Evolutionary conservation across 2,329 filamentous ascomycete genomes (phyloP).

Genomic region (Alternaria angustiovoidea): DNA sequence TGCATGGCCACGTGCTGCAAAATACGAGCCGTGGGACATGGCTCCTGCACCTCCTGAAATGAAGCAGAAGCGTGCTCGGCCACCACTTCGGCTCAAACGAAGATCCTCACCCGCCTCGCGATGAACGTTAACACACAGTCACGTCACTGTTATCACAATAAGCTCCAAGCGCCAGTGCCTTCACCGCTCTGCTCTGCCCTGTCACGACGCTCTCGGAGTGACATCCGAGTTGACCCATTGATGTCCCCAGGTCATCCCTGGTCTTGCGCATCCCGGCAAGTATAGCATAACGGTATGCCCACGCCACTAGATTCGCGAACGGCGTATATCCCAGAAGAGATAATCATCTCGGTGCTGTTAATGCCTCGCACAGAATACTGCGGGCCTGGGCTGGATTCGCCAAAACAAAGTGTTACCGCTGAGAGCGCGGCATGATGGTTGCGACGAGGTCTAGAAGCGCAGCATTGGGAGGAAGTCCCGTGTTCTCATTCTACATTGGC

Average conservation of each 20-base stretch:
- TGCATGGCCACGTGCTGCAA: background rate
- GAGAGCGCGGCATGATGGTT: slow-evolving; percentile 3
- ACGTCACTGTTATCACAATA: background rate
- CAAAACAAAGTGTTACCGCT: background rate
- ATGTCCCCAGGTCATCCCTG: background rate
- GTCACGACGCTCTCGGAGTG: background rate
- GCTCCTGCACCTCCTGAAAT: background rate
- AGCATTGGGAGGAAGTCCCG: too few relatives aligned
- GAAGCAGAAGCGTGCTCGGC: background rate
- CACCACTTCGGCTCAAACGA: background rate
- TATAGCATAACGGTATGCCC: slow-evolving; percentile 3
- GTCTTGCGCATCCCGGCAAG: background rate
- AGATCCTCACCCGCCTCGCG: background rate
- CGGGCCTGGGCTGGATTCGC: background rate
- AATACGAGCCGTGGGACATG: background rate
- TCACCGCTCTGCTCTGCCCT: background rate
- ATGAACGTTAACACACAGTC: background rate
- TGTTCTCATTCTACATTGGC: too few relatives aligned
- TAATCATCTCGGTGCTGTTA: background rate
- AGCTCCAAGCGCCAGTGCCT: background rate
- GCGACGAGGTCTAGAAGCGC: too few relatives aligned
- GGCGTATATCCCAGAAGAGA: background rate
- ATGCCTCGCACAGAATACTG: background rate
- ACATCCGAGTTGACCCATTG: background rate
- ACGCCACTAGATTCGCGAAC: slow-evolving; percentile 7